Evolutionary conservation across 306 rosid species (phyloP).

Genomic region (Dryas octopetala): DNA sequence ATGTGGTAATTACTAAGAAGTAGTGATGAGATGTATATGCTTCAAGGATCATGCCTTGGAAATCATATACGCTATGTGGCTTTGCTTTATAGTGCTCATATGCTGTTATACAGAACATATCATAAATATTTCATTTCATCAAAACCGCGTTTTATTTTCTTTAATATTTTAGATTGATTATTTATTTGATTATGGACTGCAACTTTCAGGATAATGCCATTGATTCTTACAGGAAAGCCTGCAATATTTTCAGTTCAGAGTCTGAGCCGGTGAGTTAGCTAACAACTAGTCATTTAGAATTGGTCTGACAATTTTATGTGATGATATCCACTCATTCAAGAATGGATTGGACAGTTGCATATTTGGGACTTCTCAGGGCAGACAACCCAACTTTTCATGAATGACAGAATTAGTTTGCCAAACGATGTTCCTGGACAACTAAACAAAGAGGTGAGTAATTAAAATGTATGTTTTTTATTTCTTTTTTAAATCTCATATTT

Average conservation of each 20-base stretch:
- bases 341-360: slow-evolving; percentile 60
- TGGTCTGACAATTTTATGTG: slow-evolving; percentile 2
- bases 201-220: slow-evolving; percentile 65
- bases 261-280: slow-evolving; percentile 56
- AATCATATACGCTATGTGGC: not conserved
- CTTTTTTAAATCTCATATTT: not conserved
- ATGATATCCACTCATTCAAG: slow-evolving; percentile 30
- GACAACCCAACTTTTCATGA: slow-evolving; percentile 59
- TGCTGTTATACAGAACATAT: not conserved
- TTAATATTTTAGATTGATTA: not conserved
- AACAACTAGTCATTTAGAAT: slow-evolving; percentile 18
- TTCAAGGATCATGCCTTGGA: not conserved
- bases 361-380: slow-evolving; percentile 96
- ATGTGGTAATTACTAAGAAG: not conserved
- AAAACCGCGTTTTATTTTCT: not conserved
- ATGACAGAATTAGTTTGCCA: slow-evolving; percentile 42
- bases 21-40: too few relatives aligned
- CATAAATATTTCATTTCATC: not conserved
- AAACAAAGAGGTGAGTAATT: slow-evolving; percentile 58
- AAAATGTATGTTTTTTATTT: not conserved
- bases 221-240: slow-evolving; percentile 61
- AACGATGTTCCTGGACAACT: slow-evolving; percentile 45
- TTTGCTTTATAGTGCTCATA: not conserved
- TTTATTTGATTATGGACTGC: slow-evolving; percentile 26
- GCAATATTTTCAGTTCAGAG: slow-evolving; percentile 57